Conservation (phyloP, 139 green algal species). For the Chlamydomonas schloesseri region DNA sequence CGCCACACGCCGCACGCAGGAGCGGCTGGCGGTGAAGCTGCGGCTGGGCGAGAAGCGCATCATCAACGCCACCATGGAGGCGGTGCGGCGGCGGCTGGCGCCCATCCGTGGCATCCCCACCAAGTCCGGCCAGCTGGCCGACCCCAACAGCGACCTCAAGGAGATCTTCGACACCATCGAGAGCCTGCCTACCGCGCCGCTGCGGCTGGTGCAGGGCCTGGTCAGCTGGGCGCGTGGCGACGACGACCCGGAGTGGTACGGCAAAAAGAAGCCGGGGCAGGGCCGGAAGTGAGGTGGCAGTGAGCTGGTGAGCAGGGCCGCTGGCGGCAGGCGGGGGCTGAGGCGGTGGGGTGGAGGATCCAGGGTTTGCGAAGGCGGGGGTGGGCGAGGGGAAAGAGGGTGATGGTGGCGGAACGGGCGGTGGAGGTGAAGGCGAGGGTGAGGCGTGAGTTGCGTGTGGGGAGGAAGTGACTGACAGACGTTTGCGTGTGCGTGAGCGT, state of each 20-base stretch:
- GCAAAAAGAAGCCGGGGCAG: conserved; percentile 35
- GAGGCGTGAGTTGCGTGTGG: too few relatives aligned
- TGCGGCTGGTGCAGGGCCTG: conserved; percentile 73
- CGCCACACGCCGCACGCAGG: background rate
- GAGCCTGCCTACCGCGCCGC: conserved; percentile 75
- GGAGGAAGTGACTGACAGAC: too few relatives aligned
- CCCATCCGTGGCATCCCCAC: conserved; percentile 97
- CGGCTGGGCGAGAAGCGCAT: conserved; percentile 71
- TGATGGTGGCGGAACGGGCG: too few relatives aligned
- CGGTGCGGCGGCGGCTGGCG: conserved; percentile 82
- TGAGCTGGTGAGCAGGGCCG: background rate
- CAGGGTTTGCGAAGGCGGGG: background rate
- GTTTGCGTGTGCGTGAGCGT: too few relatives aligned
- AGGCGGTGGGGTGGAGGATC: background rate
- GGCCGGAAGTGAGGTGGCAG: background rate
- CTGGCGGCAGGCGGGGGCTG: background rate
- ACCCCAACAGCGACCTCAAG: conserved; percentile 92
- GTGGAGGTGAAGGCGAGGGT: too few relatives aligned
- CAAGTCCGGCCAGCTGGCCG: conserved; percentile 85
- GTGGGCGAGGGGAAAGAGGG: too few relatives aligned
- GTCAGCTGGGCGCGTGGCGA: conserved; percentile 75
- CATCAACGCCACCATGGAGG: conserved; percentile 60
- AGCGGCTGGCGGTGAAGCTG: conserved; percentile 70
- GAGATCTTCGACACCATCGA: conserved; percentile 96
- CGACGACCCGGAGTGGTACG: conserved; percentile 35